Percentiles rank a stretch among this genome's conserved stretches.
Evolutionary conservation across 73 alveolate genomes (phyloP).

Genomic region (Stentor roeselii): DNA sequence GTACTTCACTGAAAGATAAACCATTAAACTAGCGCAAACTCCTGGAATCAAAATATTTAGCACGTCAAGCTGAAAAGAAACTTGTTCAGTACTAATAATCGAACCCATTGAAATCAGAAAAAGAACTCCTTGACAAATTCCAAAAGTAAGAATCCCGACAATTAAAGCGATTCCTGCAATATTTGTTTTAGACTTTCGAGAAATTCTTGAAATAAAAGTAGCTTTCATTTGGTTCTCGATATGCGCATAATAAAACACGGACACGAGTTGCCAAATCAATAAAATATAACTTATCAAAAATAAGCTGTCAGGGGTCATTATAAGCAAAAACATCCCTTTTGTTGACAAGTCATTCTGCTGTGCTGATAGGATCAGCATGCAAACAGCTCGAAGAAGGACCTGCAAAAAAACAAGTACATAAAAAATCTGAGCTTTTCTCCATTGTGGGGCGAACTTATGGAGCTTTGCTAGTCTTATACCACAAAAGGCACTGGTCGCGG

Average conservation of each 20-base stretch:
- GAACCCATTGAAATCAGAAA: background rate
- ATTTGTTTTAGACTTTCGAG: constrained; percentile 1
- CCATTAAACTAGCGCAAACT: background rate
- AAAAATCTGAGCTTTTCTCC: constrained; percentile 5
- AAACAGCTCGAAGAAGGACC: background rate
- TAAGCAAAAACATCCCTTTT: background rate
- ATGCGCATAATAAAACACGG: constrained; percentile 12
- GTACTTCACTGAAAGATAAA: background rate
- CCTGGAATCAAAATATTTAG: constrained; percentile 4
- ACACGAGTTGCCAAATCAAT: constrained; percentile 26
- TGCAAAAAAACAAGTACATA: background rate
- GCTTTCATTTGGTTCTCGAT: background rate
- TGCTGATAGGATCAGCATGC: background rate
- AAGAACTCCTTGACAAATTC: background rate
- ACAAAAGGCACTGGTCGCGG: background rate
- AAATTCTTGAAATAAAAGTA: background rate
- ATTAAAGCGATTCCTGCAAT: background rate
- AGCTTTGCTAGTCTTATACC: background rate
- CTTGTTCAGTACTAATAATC: background rate
- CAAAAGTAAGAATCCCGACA: background rate
- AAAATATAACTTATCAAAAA: constrained; percentile 17
- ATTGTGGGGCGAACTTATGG: constrained; percentile 9
- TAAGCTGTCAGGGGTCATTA: constrained; percentile 13
- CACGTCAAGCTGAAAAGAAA: background rate
- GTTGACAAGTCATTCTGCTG: background rate